Conservation (phyloP, 345 rosid genomes). For the Euphorbia pulcherrima region DNA sequence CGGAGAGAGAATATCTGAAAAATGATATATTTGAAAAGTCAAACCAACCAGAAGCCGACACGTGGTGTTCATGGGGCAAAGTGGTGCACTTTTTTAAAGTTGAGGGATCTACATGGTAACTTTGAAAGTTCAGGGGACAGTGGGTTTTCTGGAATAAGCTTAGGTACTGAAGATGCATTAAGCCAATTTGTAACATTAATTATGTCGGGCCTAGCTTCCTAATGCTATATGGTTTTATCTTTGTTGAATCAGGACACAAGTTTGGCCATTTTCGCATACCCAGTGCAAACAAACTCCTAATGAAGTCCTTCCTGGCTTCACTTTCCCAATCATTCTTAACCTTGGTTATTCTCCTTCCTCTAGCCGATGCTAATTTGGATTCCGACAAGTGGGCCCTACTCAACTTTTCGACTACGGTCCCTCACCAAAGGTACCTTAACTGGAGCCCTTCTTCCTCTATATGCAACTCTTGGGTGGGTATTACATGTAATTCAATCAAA, state of each 20-base stretch:
- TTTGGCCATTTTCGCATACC: slow-evolving; percentile 22
- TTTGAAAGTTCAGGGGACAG: no score
- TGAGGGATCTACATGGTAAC: no score
- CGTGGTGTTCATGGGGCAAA: no score
- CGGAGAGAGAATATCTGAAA: no score
- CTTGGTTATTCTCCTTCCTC: slow-evolving; percentile 27
- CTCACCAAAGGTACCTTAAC: slow-evolving; percentile 54
- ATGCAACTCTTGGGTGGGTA: slow-evolving; percentile 50
- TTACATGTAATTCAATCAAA: slow-evolving; percentile 20
- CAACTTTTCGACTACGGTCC: slow-evolving; percentile 50
- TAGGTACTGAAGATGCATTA: no score
- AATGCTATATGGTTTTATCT: slow-evolving; percentile 18
- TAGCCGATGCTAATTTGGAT: slow-evolving; percentile 47
- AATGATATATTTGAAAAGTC: no score
- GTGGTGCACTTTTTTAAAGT: no score
- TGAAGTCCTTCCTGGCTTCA: slow-evolving; percentile 31
- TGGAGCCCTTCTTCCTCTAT: slow-evolving; percentile 50
- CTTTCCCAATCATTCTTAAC: slow-evolving; percentile 30
- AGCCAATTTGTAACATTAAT: neutral
- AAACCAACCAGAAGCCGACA: no score
- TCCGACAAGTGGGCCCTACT: slow-evolving; percentile 72
- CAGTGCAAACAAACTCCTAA: slow-evolving; percentile 23
- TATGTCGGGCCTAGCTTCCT: slow-evolving; percentile 12
- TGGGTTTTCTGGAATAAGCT: no score
- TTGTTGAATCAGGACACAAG: slow-evolving; percentile 39